A percentile compares a stretch with the other conserved stretches of the same genome.
Evolutionary conservation across 2,329 filamentous ascomycete genomes (phyloP).

Genomic region (Penicillium griseofulvum): DNA sequence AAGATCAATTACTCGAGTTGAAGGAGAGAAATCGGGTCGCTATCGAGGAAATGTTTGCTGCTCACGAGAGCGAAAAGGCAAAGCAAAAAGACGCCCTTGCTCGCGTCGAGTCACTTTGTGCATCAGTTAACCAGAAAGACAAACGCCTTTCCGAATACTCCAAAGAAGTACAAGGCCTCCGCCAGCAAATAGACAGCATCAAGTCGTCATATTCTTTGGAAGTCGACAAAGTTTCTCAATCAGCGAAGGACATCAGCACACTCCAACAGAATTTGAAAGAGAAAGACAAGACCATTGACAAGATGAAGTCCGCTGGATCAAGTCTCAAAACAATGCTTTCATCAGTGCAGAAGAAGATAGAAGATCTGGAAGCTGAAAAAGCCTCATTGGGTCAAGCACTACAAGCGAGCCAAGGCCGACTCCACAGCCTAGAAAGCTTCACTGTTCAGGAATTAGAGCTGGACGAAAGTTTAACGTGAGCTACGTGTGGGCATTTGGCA

Average conservation of each 20-base stretch:
- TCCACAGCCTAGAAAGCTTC: constrained; percentile 8
- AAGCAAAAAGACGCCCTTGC: constrained; percentile 1
- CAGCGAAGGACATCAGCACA: constrained; percentile 10
- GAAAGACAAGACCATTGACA: constrained; percentile 13
- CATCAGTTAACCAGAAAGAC: not conserved
- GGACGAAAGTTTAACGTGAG: constrained; percentile 9
- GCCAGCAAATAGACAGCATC: not conserved
- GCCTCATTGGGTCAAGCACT: constrained; percentile 4
- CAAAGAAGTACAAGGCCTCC: not conserved
- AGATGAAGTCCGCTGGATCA: constrained; percentile 11
- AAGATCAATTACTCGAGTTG: not conserved
- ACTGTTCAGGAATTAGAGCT: constrained; percentile 1
- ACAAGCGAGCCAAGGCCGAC: not conserved
- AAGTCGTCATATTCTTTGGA: constrained; percentile 1
- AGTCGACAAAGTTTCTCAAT: constrained; percentile 5
- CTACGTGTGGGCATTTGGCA: not conserved
- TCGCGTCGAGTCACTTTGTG: not conserved
- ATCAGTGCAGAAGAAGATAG: constrained; percentile 8
- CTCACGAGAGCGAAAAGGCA: not conserved
- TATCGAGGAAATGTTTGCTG: not conserved
- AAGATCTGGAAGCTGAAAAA: constrained; percentile 8
- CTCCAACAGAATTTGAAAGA: constrained; percentile 9
- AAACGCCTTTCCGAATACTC: not conserved
- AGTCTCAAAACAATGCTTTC: constrained; percentile 7
- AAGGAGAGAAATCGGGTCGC: constrained; percentile 2